Evolutionary conservation across 352 stramenopile genomes (phyloP), one percentile per base, ranked within the genome.

Genomic region (Phytophthora ramorum): DNA sequence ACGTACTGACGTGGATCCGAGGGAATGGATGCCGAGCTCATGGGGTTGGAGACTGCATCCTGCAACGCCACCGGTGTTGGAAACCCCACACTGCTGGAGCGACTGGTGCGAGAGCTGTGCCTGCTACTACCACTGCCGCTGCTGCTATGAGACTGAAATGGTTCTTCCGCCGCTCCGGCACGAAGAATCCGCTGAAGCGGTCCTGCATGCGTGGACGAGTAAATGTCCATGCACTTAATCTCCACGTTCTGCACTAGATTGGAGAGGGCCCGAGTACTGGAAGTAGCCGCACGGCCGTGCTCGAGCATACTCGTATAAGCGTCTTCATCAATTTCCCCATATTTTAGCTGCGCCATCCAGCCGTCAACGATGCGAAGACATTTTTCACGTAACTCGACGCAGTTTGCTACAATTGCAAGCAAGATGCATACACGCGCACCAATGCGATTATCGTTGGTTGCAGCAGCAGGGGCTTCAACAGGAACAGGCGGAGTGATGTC

Each of bases 1-100:
- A 95, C 79, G 57, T 95, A 93, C 57, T 92, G 85, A 0, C 84
- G 82, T 10, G 76, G 81, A 30, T 92, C 81, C 5, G 79, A 81
- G 3, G 79, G 80, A 28, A 77, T 75, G 30, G 43, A 41, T 4
- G 34, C 38, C 17, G 22, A 68, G 35, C 60, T 63, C 24, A 58
- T 24, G 0, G 30, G 19, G 48, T 32, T 72, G 5, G 73, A 58
- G 14, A 63, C 53, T 51, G 56, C 22, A 38, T 32, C 35, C 14
- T 73, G 58, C 41, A 69, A 34, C 4, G 47, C 2, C 7, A 16
- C 28, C 8, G 71, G 60, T 20, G 74, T 5, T 2, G 63, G 54
- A 22, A 83, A 68, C 1, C 72, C 66, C 26, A 76, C 20, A 38
- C 59, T 69, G 32, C 58, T 9, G 6, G 59, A 46, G 6, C 70